Evolutionary conservation across 2,329 filamentous ascomycete genomes (phyloP), one percentile per base, ranked within the genome.

Genomic region (Aspergillus proliferans): DNA sequence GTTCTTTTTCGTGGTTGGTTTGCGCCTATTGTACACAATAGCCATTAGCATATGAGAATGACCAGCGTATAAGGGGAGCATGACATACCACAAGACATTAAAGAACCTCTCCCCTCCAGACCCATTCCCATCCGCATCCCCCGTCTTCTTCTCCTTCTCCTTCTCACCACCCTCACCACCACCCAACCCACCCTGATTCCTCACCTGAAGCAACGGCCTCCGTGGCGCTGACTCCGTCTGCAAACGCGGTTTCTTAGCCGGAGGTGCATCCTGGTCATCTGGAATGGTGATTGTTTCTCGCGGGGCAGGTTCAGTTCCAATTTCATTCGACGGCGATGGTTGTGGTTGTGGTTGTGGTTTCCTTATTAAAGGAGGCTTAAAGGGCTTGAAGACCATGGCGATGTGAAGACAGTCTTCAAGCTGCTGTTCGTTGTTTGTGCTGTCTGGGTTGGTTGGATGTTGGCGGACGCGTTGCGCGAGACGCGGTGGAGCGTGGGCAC

Each of bases 1-100:
- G 66, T 88, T 81, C 68, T 88, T 88, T 65, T 87, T 88, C 5
- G 72, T 78, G 0, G 83, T 86, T 46, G 78, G 80, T 64, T 86
- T 87, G 18, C 85, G 80, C 84, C 81, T 82, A 46, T 52, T 21
- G 6, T 42, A 33, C 26, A 30, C 10, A 30, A 12, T 30, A 30
- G 10, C 10, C 26, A 30, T 30, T 30, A 26, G 24, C 3, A 26
- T 26, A 26, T 8, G 24, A 26, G 24, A 8, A 26, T 7, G 4
- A 47, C 57, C 30, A 58, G 54, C 36, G 38, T 47, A 7, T 15
- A 43, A 26, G 2, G 34, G 15, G 42, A 5, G 15, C 15, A 15
- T 15, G 15, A n/a, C 9, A 45, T n/a, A 24, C 73, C 74, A 77
- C 30, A 77, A 63, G 40, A 71, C 74, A 61, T 72, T 76, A 53